Evolutionary conservation across 1,139 yeast species (phyloP).

Genomic region (Protomyces lactucae-debilis): DNA sequence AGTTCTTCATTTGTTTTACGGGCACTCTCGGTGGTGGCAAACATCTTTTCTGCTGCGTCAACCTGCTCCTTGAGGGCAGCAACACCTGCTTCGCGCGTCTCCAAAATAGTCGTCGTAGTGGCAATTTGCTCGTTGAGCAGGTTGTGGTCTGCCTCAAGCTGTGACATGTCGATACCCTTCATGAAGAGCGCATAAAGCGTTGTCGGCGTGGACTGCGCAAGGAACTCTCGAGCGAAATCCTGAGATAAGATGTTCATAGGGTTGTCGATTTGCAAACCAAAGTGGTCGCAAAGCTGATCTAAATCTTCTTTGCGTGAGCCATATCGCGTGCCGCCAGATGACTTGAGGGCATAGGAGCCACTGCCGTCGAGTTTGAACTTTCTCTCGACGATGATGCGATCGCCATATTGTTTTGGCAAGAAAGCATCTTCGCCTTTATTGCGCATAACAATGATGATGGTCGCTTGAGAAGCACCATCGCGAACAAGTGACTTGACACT

Average conservation of each 20-base stretch:
- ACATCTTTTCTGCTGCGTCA: slow-evolving; percentile 37
- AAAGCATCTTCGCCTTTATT: slow-evolving; percentile 59
- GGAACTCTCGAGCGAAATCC: slow-evolving; percentile 86
- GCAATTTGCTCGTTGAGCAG: slow-evolving; percentile 36
- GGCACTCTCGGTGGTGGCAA: slow-evolving; percentile 41
- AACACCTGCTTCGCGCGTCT: slow-evolving; percentile 13
- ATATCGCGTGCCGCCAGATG: slow-evolving; percentile 48
- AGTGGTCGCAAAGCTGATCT: slow-evolving; percentile 62
- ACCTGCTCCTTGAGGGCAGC: slow-evolving; percentile 14
- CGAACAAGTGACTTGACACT: slow-evolving; percentile 65
- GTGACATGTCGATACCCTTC: slow-evolving; percentile 67
- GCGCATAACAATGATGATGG: slow-evolving; percentile 33
- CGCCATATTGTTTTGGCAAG: slow-evolving; percentile 61
- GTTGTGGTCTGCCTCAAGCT: slow-evolving; percentile 43
- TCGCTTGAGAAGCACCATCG: slow-evolving; percentile 55
- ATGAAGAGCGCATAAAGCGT: slow-evolving; percentile 69
- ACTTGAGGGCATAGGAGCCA: slow-evolving; percentile 50
- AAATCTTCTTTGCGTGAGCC: slow-evolving; percentile 61
- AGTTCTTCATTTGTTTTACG: slow-evolving; percentile 21
- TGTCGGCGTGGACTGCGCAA: slow-evolving; percentile 66
- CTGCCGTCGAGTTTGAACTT: slow-evolving; percentile 49
- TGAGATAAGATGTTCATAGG: slow-evolving; percentile 92
- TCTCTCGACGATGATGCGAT: slow-evolving; percentile 64
- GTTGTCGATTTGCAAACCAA: slow-evolving; percentile 77
- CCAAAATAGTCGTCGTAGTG: slow-evolving; percentile 25